phyloP scores from a whole-genome alignment of 2,329 filamentous ascomycete species.

The Diatrype stigma region DNA sequence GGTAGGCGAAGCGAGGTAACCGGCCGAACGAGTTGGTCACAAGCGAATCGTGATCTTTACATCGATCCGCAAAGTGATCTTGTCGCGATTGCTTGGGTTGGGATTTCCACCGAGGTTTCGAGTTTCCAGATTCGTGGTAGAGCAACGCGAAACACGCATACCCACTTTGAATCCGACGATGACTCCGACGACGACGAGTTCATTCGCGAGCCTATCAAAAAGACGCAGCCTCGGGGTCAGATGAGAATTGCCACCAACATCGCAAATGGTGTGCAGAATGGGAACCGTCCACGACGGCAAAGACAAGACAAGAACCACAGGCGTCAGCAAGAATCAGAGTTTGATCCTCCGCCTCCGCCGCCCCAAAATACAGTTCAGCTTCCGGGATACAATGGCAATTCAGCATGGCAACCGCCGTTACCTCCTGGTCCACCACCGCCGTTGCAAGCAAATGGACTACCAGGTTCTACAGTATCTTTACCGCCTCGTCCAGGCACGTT shows the following conservation, averaged over 20 bases:
- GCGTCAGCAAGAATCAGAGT: slow-evolving; percentile 8
- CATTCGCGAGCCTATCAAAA: slow-evolving; percentile 22
- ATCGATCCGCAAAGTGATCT: slow-evolving; percentile 40
- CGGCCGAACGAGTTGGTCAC: slow-evolving; percentile 48
- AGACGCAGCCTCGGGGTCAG: slow-evolving; percentile 12
- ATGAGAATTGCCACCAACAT: slow-evolving; percentile 28
- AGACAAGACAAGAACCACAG: slow-evolving; percentile 6
- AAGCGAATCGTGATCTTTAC: slow-evolving; percentile 44
- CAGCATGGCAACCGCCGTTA: slow-evolving; percentile 19
- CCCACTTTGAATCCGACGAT: slow-evolving; percentile 28
- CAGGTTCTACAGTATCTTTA: slow-evolving; percentile 14
- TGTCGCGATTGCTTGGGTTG: slow-evolving; percentile 31
- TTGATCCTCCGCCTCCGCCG: slow-evolving; percentile 5
- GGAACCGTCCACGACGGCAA: slow-evolving; percentile 3
- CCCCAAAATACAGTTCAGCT: background rate
- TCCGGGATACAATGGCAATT: background rate
- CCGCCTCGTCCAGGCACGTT: slow-evolving; percentile 17
- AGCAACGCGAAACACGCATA: slow-evolving; percentile 23
- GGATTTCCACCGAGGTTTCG: slow-evolving; percentile 1
- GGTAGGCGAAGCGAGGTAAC: slow-evolving; percentile 12
- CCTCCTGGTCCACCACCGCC: slow-evolving; percentile 20
- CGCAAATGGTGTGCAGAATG: slow-evolving; percentile 4
- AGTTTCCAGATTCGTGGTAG: slow-evolving; percentile 24
- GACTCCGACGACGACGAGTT: slow-evolving; percentile 30
- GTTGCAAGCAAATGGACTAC: slow-evolving; percentile 1